Evolutionary conservation across 768 basidiomycete species (phyloP).

Genomic region (Kwoniella newhampshirensis): DNA sequence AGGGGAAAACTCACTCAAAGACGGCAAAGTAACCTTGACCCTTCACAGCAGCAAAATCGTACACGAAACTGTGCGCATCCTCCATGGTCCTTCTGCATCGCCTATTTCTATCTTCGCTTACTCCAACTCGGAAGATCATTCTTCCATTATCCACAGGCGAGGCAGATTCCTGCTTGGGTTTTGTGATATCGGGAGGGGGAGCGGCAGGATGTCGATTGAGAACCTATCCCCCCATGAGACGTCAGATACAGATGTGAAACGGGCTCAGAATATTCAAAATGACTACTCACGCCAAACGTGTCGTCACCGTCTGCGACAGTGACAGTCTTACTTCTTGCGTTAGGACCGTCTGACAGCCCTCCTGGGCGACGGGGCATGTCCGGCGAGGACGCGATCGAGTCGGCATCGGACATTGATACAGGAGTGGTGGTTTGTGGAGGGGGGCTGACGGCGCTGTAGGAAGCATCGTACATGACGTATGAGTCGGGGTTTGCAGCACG

Average conservation of each 20-base stretch:
- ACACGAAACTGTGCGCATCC: conserved; percentile 92
- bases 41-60: conserved; percentile 83
- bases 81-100: conserved; percentile 93
- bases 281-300: conserved; percentile 69
- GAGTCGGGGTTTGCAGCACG: neutral
- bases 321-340: conserved; percentile 78
- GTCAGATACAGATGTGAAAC: too few relatives aligned
- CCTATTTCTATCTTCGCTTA: conserved; percentile 73
- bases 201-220: conserved; percentile 70
- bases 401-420: conserved; percentile 26
- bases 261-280: too few relatives aligned
- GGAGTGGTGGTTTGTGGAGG: conserved; percentile 32
- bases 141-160: too few relatives aligned
- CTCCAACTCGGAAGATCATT: conserved; percentile 65
- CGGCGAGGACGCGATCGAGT: conserved; percentile 18
- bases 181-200: conserved; percentile 2
- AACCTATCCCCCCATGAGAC: conserved; percentile 56
- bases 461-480: too few relatives aligned
- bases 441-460: conserved; percentile 12
- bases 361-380: conserved; percentile 28
- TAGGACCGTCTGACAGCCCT: conserved; percentile 52
- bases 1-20: conserved; percentile 65
- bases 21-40: conserved; percentile 98
- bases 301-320: conserved; percentile 72
- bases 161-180: conserved; percentile 16